These are phyloP conservation scores for Cajanus cajan DNA, from an alignment of 306 rosid genomes.

Conservation along the genomic window DNA sequence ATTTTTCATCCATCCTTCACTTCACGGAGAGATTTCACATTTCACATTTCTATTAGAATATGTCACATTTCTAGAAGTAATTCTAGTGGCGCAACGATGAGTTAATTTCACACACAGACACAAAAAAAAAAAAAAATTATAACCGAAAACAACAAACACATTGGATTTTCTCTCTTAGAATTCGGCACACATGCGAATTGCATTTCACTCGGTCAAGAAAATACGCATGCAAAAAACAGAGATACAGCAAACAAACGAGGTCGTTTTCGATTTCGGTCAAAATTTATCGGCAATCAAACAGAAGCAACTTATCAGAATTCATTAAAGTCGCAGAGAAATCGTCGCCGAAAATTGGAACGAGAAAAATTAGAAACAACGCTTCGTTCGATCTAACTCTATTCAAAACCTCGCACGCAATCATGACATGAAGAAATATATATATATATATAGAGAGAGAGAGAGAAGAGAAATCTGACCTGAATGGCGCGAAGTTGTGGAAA, in stretches of 20 bases:
- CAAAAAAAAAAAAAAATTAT: not conserved
- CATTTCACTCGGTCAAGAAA: not conserved
- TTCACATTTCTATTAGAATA: not conserved
- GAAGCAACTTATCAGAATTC: not conserved
- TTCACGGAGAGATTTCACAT: not conserved
- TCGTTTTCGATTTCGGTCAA: not conserved
- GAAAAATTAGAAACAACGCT: not conserved
- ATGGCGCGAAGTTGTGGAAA: not conserved
- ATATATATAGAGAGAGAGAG: not conserved
- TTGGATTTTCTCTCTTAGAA: not conserved
- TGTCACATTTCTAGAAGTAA: not conserved
- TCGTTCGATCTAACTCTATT: constrained; percentile 25
- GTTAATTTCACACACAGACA: not conserved
- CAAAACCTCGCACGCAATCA: not conserved
- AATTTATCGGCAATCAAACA: not conserved
- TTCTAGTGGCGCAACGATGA: not conserved
- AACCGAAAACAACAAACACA: not conserved
- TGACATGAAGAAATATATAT: not conserved
- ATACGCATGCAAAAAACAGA: not conserved
- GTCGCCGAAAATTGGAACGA: not conserved
- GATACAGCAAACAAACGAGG: not conserved
- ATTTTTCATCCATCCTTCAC: not conserved
- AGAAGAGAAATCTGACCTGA: constrained; percentile 25
- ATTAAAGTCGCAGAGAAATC: not conserved
- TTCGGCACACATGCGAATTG: not conserved